Base-by-base conservation (phyloP, 768 basidiomycete species). In the Phlebiopsis flavidoalba region DNA sequence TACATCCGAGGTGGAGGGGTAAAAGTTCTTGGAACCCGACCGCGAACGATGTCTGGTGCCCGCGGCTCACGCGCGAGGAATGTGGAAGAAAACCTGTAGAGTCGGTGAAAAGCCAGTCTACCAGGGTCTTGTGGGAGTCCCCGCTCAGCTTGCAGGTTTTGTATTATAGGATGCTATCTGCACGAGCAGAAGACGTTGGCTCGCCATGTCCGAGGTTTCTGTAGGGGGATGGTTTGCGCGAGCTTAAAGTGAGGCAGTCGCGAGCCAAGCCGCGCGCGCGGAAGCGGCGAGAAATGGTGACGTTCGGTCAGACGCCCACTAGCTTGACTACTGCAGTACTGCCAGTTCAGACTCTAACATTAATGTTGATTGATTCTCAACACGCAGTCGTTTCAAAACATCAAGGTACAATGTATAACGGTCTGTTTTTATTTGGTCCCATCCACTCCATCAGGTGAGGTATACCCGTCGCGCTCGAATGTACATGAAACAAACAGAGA, bases 21-120 rank as follows among this genome's bases (percentile, higher is more conserved):
- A 96, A 79, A 24, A 97, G 79, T 71, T 98, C 96, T 71, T 98
- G 96, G 65, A 97, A 95, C 2, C 93, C 93, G 56, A 98, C 89
- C 6, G 88, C 95, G 46, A n/a, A 96, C 82, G 35, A 95, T 83
- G 70, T 95, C 93, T 45, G 95, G 93, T 5, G 91, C 84, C 60
- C 84, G 76, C n/a, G 58, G 73, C 68, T 83, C 77, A 56, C 79
- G 81, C 36, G 87, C 79, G 35, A 92, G 83, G 74, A 91, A 86
- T 57, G 77, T 77, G 40, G 90, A 88, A n/a, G n/a, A n/a, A n/a
- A 8, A 91, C 88, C 59, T 86, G 85, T 8, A 94, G 74, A 0
- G 91, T 90, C 31, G 95, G 93, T 3, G 84, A 79, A n/a, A 24
- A 98, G 83, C 95, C 95, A 98, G 75, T 92, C 89, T 3, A 95